Percentiles rank a stretch among this genome's conserved stretches.
Evolutionary conservation across 2,329 filamentous ascomycete genomes (phyloP).

Genomic region (Alternaria postmessia): DNA sequence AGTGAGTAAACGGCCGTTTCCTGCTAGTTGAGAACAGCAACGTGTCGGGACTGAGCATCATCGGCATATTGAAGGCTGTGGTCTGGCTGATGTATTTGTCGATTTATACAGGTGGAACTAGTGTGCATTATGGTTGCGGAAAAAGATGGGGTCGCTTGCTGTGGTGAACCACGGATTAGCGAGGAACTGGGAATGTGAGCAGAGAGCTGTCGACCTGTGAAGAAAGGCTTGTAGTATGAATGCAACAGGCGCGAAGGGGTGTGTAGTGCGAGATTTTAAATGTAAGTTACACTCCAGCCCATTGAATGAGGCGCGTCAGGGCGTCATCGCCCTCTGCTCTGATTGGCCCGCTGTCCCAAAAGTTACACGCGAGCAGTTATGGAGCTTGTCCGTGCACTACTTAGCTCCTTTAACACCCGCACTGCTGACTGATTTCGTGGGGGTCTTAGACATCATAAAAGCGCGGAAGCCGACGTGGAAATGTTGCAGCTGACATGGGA

Average conservation of each 20-base stretch:
- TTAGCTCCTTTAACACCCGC: conserved; percentile 11
- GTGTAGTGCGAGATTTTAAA: conserved; percentile 21
- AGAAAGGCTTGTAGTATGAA: conserved; percentile 5
- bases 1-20: conserved; percentile 5
- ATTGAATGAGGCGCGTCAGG: conserved; percentile 20
- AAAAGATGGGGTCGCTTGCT: conserved; percentile 20
- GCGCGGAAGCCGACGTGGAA: background rate
- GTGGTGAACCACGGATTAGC: conserved; percentile 21
- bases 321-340: conserved; percentile 20
- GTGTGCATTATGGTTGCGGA: conserved; percentile 21
- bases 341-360: conserved; percentile 20
- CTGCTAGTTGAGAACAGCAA: conserved; percentile 2
- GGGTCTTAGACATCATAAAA: conserved; percentile 10
- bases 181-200: conserved; percentile 4
- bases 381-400: conserved; percentile 18
- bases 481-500: background rate
- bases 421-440: conserved; percentile 19
- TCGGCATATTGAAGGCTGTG: conserved; percentile 13
- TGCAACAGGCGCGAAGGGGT: conserved; percentile 6
- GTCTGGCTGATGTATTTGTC: conserved; percentile 18
- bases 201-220: conserved; percentile 3
- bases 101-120: conserved; percentile 16
- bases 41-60: conserved; percentile 12
- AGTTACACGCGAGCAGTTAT: conserved; percentile 30
- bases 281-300: conserved; percentile 17